phyloP scores from a whole-genome alignment of 352 stramenopile species.

The Elongisporangium undulatum region DNA sequence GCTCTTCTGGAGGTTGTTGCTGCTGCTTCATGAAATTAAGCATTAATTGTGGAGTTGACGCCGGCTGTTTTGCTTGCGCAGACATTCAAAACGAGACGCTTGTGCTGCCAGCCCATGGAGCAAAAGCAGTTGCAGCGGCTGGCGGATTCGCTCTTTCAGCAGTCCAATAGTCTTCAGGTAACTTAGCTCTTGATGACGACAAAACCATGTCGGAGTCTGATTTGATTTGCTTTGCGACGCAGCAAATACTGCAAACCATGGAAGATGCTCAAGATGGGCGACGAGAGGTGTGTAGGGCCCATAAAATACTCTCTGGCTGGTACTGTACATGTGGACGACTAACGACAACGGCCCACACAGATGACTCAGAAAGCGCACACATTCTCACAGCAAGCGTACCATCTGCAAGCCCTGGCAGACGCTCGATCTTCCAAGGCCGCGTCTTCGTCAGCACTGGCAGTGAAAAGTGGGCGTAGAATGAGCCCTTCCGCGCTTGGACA shows the following conservation, averaged over 20 bases:
- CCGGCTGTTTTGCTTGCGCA: neutral
- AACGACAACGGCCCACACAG: neutral
- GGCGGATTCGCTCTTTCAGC: neutral
- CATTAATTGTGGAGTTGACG: too few relatives aligned
- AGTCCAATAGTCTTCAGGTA: neutral
- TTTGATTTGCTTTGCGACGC: neutral
- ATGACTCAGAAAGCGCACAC: conserved; percentile 8
- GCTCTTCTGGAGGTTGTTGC: conserved; percentile 8
- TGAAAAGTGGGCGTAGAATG: neutral
- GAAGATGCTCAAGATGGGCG: neutral
- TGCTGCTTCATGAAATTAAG: neutral
- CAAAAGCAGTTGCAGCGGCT: neutral
- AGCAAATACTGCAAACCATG: neutral
- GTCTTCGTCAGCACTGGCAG: neutral
- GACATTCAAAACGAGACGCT: conserved; percentile 1
- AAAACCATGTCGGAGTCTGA: neutral
- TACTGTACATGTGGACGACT: neutral
- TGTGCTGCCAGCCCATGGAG: neutral
- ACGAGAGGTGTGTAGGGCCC: neutral
- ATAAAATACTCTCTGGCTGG: neutral
- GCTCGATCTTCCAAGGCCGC: neutral
- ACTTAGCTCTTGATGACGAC: neutral
- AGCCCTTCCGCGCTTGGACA: neutral
- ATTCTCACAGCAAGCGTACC: conserved; percentile 50
- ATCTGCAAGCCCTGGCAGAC: conserved; percentile 38